Evolutionary conservation across 1,284 basidiomycete genomes (phyloP).

Genomic region (Cutaneotrichosporon cyanovorans): DNA sequence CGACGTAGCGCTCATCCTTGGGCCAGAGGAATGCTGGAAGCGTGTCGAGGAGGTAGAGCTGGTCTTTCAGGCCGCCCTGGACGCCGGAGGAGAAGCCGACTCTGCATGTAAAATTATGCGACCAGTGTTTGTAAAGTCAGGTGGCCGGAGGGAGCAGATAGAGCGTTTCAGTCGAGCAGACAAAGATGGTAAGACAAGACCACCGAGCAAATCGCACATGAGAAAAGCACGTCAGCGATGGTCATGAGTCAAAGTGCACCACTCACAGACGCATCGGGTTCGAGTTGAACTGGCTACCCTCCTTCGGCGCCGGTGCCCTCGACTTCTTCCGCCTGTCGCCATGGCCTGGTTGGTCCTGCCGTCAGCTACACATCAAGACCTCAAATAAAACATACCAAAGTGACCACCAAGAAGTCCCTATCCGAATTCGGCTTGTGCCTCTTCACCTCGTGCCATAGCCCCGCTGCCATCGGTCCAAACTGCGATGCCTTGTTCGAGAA

Average conservation of each 20-base stretch:
- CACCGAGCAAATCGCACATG: no score
- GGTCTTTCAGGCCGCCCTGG: constrained; percentile 47
- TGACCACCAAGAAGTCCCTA: constrained; percentile 41
- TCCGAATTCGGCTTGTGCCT: constrained; percentile 13
- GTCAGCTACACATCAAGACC: constrained; percentile 6
- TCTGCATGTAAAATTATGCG: no score
- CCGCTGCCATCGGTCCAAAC: constrained; percentile 31
- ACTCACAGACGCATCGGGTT: constrained; percentile 42
- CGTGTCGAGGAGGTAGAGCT: constrained; percentile 73
- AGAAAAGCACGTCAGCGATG: no score
- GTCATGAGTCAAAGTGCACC: no score
- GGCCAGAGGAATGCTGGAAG: constrained; percentile 73
- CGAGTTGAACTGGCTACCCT: constrained; percentile 57
- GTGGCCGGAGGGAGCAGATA: no score
- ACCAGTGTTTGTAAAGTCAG: no score
- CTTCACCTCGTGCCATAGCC: constrained; percentile 27
- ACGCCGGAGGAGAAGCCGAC: no score
- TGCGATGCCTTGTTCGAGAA: constrained; percentile 29
- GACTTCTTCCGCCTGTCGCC: constrained; percentile 54
- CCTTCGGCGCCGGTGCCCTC: no score
- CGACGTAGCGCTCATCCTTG: constrained; percentile 56
- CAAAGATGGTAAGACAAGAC: no score
- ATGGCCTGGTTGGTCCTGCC: constrained; percentile 70
- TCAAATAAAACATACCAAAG: constrained; percentile 26
- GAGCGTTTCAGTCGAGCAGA: no score